Conservation (phyloP, 768 basidiomycete species). For the Ramaria sp. region DNA sequence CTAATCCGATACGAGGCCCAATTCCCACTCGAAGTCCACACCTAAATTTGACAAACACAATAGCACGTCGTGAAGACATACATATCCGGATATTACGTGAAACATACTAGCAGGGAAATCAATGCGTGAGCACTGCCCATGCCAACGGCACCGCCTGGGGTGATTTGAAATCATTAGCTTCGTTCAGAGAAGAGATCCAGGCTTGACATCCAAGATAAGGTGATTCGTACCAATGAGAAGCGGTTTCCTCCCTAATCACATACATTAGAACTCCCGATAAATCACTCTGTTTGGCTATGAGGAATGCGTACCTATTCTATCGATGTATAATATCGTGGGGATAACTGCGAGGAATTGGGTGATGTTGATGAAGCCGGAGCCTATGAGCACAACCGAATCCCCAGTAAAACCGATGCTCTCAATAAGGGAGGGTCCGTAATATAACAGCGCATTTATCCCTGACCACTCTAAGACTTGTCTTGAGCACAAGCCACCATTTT, state of each 20-base stretch:
- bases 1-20: constrained; percentile 50
- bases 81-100: background rate
- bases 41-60: constrained; percentile 2
- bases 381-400: constrained; percentile 49
- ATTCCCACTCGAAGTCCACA: constrained; percentile 23
- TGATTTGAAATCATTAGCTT: background rate
- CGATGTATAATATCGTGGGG: constrained; percentile 64
- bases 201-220: background rate
- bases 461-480: constrained; percentile 56
- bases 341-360: constrained; percentile 68
- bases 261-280: background rate
- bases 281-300: no score
- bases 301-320: constrained; percentile 40
- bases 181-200: background rate
- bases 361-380: constrained; percentile 70
- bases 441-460: constrained; percentile 76
- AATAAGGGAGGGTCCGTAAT: constrained; percentile 71
- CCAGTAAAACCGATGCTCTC: constrained; percentile 51
- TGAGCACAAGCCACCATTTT: background rate
- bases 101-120: constrained; percentile 51
- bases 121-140: constrained; percentile 58
- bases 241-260: constrained; percentile 45
- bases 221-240: constrained; percentile 39
- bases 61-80: background rate
- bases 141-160: constrained; percentile 38